Evolutionary conservation across 345 rosid genomes (phyloP).

Genomic region (Limnanthes douglasii): DNA sequence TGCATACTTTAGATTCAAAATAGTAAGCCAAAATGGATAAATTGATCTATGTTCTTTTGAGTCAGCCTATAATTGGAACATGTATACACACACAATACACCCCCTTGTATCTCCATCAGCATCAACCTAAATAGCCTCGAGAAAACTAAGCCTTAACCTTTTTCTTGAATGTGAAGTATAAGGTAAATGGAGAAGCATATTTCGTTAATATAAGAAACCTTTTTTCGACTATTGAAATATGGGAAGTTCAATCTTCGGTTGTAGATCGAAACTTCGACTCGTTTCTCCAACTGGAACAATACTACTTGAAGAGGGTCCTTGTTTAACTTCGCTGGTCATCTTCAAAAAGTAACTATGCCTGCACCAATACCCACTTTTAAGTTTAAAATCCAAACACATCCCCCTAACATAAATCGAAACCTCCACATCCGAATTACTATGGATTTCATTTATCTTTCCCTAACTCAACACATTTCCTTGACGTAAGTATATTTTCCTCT

Average conservation of each 20-base stretch:
- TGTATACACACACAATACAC: neutral
- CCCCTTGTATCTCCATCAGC: neutral
- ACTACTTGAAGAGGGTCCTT: constrained; percentile 27
- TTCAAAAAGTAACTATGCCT: constrained; percentile 90
- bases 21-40: too few relatives aligned
- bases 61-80: too few relatives aligned
- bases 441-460: too few relatives aligned
- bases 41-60: too few relatives aligned
- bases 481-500: too few relatives aligned
- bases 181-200: constrained; percentile 3
- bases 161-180: too few relatives aligned
- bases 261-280: constrained; percentile 16
- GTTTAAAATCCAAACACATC: too few relatives aligned
- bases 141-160: neutral
- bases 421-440: too few relatives aligned
- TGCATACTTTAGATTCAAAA: too few relatives aligned
- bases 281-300: constrained; percentile 30
- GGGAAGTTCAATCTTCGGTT: constrained; percentile 60
- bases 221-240: constrained; percentile 20
- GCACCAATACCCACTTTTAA: constrained; percentile 10
- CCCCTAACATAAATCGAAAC: too few relatives aligned
- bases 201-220: neutral
- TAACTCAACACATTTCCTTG: too few relatives aligned
- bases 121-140: neutral
- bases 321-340: constrained; percentile 44